Conservation (phyloP, 192 early-diverging fungal genomes). For the Coemansia javaensis region DNA sequence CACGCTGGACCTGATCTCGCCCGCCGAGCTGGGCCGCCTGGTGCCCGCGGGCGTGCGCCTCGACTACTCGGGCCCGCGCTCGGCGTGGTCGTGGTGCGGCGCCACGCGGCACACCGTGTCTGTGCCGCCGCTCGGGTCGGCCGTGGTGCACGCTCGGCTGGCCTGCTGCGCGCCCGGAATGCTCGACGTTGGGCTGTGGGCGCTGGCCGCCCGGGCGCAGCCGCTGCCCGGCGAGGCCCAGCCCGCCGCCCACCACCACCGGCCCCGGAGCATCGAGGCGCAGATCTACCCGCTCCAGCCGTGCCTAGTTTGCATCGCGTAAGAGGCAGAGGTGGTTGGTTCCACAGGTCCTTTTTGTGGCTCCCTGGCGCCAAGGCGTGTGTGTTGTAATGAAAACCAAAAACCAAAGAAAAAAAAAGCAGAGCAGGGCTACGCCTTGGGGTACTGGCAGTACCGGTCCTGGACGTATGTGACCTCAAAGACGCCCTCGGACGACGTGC, state of each 20-base stretch:
- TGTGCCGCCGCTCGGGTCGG: constrained; percentile 8
- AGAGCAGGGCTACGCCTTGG: constrained; percentile 29
- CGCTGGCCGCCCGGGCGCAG: constrained; percentile 16
- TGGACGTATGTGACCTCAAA: constrained; percentile 61
- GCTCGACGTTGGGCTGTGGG: constrained; percentile 39
- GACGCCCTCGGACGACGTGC: constrained; percentile 56
- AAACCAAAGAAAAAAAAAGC: not conserved
- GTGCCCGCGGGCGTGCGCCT: constrained; percentile 3
- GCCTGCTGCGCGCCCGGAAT: constrained; percentile 21
- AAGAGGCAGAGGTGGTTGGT: constrained; percentile 21
- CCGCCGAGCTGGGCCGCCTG: constrained; percentile 13
- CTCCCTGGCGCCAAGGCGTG: not conserved
- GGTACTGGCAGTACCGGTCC: constrained; percentile 61
- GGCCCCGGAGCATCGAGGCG: constrained; percentile 14
- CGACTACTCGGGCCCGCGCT: constrained; percentile 27
- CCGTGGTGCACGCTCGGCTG: constrained; percentile 6
- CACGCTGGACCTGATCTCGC: constrained; percentile 33
- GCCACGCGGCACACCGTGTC: constrained; percentile 5
- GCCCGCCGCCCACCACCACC: not conserved
- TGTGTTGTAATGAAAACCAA: not conserved
- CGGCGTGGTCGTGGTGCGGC: constrained; percentile 44
- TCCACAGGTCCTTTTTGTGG: constrained; percentile 7
- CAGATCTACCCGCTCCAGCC: constrained; percentile 25
- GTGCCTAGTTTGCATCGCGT: constrained; percentile 16
- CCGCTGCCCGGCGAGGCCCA: not conserved